Base-by-base conservation (phyloP, 129 eudicot genomes). In the Solidago caesia region DNA sequence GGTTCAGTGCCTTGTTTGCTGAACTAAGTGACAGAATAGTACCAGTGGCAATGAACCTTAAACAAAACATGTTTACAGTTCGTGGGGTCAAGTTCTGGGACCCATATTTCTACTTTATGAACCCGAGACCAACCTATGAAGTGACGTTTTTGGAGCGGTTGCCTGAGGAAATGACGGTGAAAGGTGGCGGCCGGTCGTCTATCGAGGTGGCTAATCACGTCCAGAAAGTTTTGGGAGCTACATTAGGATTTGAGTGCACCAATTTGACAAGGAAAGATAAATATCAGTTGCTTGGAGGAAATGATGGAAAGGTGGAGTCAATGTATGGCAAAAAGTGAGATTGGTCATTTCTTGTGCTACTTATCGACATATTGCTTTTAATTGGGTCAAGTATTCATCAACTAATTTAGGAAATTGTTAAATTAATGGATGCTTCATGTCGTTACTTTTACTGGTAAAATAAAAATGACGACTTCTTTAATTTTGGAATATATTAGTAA, bases 261-360 rank as follows among this genome's bases (percentile, higher is more conserved):
- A 88, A 91, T 65, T 77, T 90, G 96, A 94, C 99, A 5, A 88
- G 99, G 88, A 94, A 94, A 78, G 99, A 94, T 62, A 94, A 94
- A 84, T 94, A 91, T 69, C 64, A 88, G 91, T 68, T 94, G 77
- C 97, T 94, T 77, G 99, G 97, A 67, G 97, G 97, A 69, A 91
- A 90, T 79, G 99, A 94, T 84, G 99, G 99, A 56, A 95, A 91
- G 87, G 97, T 95, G 79, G 97, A 91, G 71, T 91, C 97, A 5
- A 91, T 91, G 89, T 84, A 88, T 68, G 77, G 84, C 67, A 91
- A 88, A 81, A 91, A 91, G 71, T 82, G 78, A 53, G 57, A 51
- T 14, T 51, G 57, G 9, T 48, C 57, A 13, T 51, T 15, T 10
- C 56, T 3, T 51, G 56, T 51, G 56, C 12, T 4, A 11, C 12